Base-by-base conservation (phyloP, 768 basidiomycete genomes). In the Boletus subparvulus region DNA sequence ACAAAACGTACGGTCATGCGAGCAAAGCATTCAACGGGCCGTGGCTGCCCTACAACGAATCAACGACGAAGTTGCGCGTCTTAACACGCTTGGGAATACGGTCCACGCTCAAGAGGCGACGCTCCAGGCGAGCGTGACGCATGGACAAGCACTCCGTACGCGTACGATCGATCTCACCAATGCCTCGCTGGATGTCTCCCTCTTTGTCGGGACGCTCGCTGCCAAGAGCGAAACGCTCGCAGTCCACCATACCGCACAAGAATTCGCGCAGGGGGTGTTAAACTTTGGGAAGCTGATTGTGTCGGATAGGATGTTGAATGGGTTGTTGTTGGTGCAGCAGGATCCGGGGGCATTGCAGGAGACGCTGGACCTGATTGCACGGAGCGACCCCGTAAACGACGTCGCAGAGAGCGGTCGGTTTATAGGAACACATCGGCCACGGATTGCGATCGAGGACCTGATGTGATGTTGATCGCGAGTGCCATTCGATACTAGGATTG, bases 141-240 rank as follows among this genome's bases (percentile, higher is more conserved):
- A 19, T 33, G 57, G 51, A 33, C 47, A 59, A 45, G 54, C 24
- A 12, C 48, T 56, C 21, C 61, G 62, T 9, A 63, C 58, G 13
- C 58, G 46, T 4, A 53, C 62, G 6, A 35, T 63, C 14, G 33
- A 64, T 50, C 58, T 64, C 11, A 56, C 61, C 21, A 64, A 60
- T 21, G 47, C 54, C 5, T 64, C 58, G 13, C 30, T 63, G 39
- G 54, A 63, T 24, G 62, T 60, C 26, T 44, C 62, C 7, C 61
- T 63, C 21, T 56, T 60, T 28, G 57, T 56, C 8, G 54, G 62
- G 30, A 24, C 14, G 7, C 61, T 63, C 32, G 54, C 61, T 9
- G 57, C 61, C 24, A 56, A 13, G 54, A 63, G 62, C 44, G 57
- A 63, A 28, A 60, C 58, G 17, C 33, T 63, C 7, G 48, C 44